Conservation (phyloP, 2,329 filamentous ascomycete species). For the Neonectria ditissima region DNA sequence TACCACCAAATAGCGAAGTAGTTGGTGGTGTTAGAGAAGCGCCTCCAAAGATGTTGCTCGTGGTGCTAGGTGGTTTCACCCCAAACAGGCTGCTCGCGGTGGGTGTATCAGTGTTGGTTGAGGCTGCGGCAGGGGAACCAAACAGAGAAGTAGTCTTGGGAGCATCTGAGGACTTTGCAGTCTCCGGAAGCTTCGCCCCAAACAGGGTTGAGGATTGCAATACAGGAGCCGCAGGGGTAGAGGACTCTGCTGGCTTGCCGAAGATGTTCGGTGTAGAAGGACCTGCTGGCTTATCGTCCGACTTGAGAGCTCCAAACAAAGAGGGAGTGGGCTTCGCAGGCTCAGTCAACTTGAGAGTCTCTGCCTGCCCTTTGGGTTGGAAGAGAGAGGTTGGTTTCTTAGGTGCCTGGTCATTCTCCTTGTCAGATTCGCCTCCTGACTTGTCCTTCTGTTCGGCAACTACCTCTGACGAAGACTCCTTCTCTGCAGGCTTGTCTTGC, state of each 20-base stretch:
- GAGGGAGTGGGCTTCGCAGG: conserved; percentile 38
- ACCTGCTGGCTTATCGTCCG: conserved; percentile 40
- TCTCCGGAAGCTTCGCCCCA: conserved; percentile 47
- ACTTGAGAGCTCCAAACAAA: conserved; percentile 45
- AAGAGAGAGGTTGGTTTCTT: conserved; percentile 47
- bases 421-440: conserved; percentile 57
- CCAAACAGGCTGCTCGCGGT: conserved; percentile 40
- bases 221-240: conserved; percentile 36
- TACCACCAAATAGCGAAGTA: conserved; percentile 48
- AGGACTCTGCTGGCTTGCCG: conserved; percentile 49
- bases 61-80: conserved; percentile 40
- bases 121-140: conserved; percentile 37
- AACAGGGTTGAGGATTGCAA: conserved; percentile 51
- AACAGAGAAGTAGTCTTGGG: conserved; percentile 49
- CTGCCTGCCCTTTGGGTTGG: conserved; percentile 47
- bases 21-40: conserved; percentile 36
- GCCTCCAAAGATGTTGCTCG: conserved; percentile 48
- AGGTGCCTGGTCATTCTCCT: conserved; percentile 56
- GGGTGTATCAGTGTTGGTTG: conserved; percentile 30
- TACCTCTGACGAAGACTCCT: conserved; percentile 40
- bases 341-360: conserved; percentile 45
- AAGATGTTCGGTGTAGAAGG: conserved; percentile 49
- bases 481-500: conserved; percentile 45
- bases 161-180: conserved; percentile 43
- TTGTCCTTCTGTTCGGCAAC: conserved; percentile 46